Percentiles rank a stretch among this genome's conserved stretches.
Evolutionary conservation across 2,329 filamentous ascomycete species (phyloP).

Genomic region (Pseudophaeomoniella oleicola): DNA sequence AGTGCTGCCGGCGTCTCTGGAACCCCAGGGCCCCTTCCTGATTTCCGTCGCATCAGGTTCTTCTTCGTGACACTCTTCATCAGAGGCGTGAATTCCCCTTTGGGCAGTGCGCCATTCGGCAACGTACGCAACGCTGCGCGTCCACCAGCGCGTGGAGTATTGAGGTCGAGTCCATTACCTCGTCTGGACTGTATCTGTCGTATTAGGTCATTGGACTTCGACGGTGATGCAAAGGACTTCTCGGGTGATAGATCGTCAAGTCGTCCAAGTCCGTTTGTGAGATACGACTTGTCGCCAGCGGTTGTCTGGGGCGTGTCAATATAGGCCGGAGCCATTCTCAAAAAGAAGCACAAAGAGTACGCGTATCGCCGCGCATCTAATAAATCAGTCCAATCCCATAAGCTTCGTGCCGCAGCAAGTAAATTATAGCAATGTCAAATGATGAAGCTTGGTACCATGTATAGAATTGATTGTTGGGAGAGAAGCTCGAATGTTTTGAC

Average conservation of each 20-base stretch:
- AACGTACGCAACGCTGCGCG: slow-evolving; percentile 56
- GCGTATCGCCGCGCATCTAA: no score
- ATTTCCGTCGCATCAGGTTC: slow-evolving; percentile 40
- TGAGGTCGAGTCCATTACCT: slow-evolving; percentile 39
- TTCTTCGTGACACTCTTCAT: slow-evolving; percentile 66
- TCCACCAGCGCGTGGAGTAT: slow-evolving; percentile 61
- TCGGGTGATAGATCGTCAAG: slow-evolving; percentile 80
- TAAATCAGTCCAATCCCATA: no score
- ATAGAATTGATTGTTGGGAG: no score
- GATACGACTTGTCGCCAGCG: slow-evolving; percentile 68
- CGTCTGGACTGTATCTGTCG: slow-evolving; percentile 56
- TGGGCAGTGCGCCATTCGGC: slow-evolving; percentile 38
- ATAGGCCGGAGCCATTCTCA: slow-evolving; percentile 50
- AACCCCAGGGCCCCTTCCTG: slow-evolving; percentile 45
- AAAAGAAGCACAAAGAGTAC: slow-evolving; percentile 4
- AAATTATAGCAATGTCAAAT: no score
- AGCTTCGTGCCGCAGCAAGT: no score
- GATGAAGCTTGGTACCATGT: no score
- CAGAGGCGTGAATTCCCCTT: slow-evolving; percentile 82
- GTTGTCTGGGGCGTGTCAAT: slow-evolving; percentile 82
- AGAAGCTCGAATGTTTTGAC: not conserved
- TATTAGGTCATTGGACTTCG: slow-evolving; percentile 62
- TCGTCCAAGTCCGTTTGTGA: slow-evolving; percentile 49
- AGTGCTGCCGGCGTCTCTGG: slow-evolving; percentile 56
- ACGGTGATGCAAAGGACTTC: slow-evolving; percentile 70